Percentiles rank a stretch among this genome's conserved stretches.
Evolutionary conservation across 2,329 filamentous ascomycete species (phyloP).

Genomic region (Alternaria gaisen): DNA sequence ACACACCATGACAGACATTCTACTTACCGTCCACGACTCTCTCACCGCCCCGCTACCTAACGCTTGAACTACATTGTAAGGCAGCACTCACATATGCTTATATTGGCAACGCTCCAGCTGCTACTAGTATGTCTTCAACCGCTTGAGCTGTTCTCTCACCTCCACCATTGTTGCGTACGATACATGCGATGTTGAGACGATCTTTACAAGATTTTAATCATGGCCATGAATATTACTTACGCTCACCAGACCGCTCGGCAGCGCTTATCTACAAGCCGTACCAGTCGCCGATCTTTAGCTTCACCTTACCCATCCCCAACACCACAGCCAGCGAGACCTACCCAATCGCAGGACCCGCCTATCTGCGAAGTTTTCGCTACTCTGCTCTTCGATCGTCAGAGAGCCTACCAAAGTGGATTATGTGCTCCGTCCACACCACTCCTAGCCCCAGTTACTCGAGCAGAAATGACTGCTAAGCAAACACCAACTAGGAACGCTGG

Average conservation of each 20-base stretch:
- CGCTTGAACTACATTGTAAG: background rate
- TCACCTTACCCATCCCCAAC: background rate
- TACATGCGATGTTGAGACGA: background rate
- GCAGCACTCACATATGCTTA: background rate
- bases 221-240: conserved; percentile 9
- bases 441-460: background rate
- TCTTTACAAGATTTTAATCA: background rate
- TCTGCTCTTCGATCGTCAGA: conserved; percentile 18
- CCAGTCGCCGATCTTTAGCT: background rate
- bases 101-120: background rate
- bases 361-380: conserved; percentile 14
- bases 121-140: conserved; percentile 1
- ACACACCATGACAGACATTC: too few relatives aligned
- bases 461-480: background rate
- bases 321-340: background rate
- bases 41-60: conserved; percentile 7
- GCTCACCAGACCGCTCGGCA: background rate
- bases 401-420: conserved; percentile 8
- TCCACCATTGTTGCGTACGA: conserved; percentile 8
- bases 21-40: background rate
- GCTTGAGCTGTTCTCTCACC: background rate
- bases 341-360: background rate
- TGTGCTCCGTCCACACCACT: too few relatives aligned
- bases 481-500: background rate
- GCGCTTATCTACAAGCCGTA: background rate